phyloP scores from a whole-genome alignment of 148 eudicot species.

The Vaccinium corymbosum region DNA sequence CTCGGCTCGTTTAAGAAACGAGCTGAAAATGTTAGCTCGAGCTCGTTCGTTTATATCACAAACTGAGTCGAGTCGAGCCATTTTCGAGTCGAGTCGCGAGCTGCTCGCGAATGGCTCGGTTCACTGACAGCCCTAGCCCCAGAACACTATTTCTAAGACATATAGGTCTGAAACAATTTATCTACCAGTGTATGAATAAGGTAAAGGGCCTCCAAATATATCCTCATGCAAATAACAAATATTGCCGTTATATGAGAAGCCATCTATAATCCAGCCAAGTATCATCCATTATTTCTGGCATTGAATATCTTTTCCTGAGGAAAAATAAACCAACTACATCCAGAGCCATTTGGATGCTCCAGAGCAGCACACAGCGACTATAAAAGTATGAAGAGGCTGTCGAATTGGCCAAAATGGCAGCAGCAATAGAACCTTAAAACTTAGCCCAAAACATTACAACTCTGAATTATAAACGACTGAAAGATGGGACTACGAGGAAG shows the following conservation, averaged over 20 bases:
- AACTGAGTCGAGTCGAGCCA: no score
- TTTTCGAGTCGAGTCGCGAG: no score
- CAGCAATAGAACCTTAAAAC: not conserved
- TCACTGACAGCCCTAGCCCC: no score
- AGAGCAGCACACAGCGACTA: not conserved
- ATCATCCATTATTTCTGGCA: constrained; percentile 3
- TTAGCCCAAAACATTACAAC: not conserved
- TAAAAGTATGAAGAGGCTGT: not conserved
- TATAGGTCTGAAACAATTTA: not conserved
- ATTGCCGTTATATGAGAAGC: not conserved
- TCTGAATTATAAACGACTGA: not conserved
- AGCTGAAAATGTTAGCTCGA: no score
- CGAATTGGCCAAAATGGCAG: not conserved
- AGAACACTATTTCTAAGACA: not conserved
- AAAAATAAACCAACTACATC: not conserved
- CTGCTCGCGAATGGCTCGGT: no score
- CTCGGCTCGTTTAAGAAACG: no score
- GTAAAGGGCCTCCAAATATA: not conserved
- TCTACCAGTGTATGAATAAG: not conserved
- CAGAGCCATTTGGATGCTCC: not conserved
- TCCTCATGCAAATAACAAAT: not conserved
- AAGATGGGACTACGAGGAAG: not conserved
- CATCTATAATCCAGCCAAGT: not conserved
- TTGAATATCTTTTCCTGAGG: not conserved
- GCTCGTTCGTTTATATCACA: no score